A percentile compares a stretch with the other conserved stretches of the same genome.
Evolutionary conservation across 257 asterid genomes (phyloP).

Genomic region (Jacaranda mimosifolia): DNA sequence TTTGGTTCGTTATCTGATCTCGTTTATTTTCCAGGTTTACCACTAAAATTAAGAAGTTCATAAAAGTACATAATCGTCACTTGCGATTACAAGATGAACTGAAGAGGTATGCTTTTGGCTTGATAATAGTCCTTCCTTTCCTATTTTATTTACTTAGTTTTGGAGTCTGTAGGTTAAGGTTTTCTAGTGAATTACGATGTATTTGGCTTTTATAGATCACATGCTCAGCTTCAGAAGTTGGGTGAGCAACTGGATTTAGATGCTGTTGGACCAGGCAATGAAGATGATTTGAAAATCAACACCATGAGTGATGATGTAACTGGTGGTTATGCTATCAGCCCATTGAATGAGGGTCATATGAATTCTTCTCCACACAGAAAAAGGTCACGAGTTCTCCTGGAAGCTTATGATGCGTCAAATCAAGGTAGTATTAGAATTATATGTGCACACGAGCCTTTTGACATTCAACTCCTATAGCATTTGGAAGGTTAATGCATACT

Average conservation of each 20-base stretch:
- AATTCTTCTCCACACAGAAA: slow-evolving; percentile 63
- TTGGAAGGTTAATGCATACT: slow-evolving; percentile 9
- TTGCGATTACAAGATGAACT: slow-evolving; percentile 77
- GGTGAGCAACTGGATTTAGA: slow-evolving; percentile 72
- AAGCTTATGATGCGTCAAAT: slow-evolving; percentile 51
- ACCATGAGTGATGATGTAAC: slow-evolving; percentile 55
- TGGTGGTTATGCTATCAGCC: slow-evolving; percentile 53
- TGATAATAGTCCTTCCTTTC: slow-evolving; percentile 12
- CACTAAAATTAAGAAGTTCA: slow-evolving; percentile 70
- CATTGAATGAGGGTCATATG: slow-evolving; percentile 50
- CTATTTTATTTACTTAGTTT: slow-evolving; percentile 13
- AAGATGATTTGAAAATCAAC: slow-evolving; percentile 54
- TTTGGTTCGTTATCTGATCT: slow-evolving; percentile 24
- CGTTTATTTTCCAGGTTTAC: slow-evolving; percentile 58
- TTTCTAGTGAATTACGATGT: slow-evolving; percentile 20
- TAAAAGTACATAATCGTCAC: slow-evolving; percentile 76
- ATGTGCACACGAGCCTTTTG: background rate
- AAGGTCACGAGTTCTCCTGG: slow-evolving; percentile 55
- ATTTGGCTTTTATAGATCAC: slow-evolving; percentile 67
- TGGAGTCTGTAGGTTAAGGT: slow-evolving; percentile 20
- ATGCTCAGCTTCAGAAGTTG: slow-evolving; percentile 77
- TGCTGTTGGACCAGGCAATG: slow-evolving; percentile 49
- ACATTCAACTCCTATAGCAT: slow-evolving; percentile 4
- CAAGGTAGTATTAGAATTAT: slow-evolving; percentile 55
- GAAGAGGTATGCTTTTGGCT: slow-evolving; percentile 67